Percentiles rank a stretch among this genome's conserved stretches.
These are phyloP conservation scores for Carex scoparia DNA, from an alignment of 176 grass and related monocot species.

Conservation along the genomic window DNA sequence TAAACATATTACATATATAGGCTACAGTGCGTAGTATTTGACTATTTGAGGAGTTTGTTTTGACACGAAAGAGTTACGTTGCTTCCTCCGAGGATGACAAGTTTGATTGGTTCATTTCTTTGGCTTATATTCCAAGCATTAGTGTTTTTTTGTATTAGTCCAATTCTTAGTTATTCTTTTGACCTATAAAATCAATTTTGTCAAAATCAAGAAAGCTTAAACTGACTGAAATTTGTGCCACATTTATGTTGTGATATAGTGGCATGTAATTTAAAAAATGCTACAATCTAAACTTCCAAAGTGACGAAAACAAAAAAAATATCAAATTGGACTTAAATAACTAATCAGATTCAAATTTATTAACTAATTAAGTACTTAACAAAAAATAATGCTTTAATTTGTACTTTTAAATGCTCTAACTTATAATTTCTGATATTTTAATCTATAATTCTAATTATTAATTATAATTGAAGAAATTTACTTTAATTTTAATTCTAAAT, in stretches of 20 bases:
- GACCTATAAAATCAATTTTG: not conserved
- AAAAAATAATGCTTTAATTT: too few relatives aligned
- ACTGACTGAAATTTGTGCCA: not conserved
- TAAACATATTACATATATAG: too few relatives aligned
- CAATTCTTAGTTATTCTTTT: not conserved
- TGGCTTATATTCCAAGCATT: not conserved
- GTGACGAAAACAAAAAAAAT: not conserved
- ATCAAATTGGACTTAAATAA: too few relatives aligned
- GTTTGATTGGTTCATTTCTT: not conserved
- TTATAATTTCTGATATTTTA: too few relatives aligned
- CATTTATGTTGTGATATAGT: not conserved
- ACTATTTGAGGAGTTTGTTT: not conserved
- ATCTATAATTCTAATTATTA: too few relatives aligned
- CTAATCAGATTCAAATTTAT: too few relatives aligned
- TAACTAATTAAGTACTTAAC: too few relatives aligned
- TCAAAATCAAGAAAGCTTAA: not conserved
- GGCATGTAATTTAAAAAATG: not conserved
- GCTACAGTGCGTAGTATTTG: not conserved
- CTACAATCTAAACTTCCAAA: not conserved
- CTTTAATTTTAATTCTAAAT: too few relatives aligned
- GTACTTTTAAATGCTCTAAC: too few relatives aligned
- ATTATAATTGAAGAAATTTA: too few relatives aligned
- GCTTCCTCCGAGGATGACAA: not conserved
- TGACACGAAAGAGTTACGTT: not conserved
- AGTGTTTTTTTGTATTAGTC: not conserved